Evolutionary conservation across 2,329 filamentous ascomycete genomes (phyloP).

Genomic region (Ploettnerulaceae sp.): DNA sequence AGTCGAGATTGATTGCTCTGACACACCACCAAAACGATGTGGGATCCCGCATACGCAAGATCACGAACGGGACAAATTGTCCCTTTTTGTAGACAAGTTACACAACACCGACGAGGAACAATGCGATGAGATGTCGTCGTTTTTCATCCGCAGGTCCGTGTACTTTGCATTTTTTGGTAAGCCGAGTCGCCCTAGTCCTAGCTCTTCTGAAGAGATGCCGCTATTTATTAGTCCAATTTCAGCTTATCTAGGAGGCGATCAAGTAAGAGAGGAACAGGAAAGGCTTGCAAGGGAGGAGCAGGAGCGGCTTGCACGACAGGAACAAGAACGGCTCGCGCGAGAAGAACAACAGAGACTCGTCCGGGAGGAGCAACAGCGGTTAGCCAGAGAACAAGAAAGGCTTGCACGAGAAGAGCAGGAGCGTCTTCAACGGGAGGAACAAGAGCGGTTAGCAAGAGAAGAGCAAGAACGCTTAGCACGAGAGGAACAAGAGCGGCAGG

Average conservation of each 20-base stretch:
- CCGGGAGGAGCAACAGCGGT: constrained; percentile 5
- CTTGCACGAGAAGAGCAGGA: too few relatives aligned
- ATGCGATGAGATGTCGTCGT: constrained; percentile 20
- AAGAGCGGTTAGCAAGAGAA: background rate
- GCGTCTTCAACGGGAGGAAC: background rate
- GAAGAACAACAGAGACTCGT: constrained; percentile 8
- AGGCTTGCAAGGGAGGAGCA: constrained; percentile 6
- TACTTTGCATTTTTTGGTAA: constrained; percentile 29
- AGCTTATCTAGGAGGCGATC: constrained; percentile 12
- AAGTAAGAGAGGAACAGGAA: constrained; percentile 14
- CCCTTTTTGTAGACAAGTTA: constrained; percentile 22
- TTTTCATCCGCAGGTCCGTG: constrained; percentile 25
- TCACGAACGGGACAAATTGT: constrained; percentile 16
- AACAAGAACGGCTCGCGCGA: constrained; percentile 10
- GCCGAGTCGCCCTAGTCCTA: constrained; percentile 7
- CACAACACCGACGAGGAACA: constrained; percentile 17
- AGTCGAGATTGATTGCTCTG: constrained; percentile 10
- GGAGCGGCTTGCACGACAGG: constrained; percentile 3
- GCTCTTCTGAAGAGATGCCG: constrained; percentile 8
- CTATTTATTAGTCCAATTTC: constrained; percentile 13
- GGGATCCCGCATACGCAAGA: constrained; percentile 9
- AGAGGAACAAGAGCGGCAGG: too few relatives aligned
- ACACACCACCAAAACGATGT: constrained; percentile 10
- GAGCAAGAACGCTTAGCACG: background rate
- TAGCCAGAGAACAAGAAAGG: background rate